Evolutionary conservation across 2,329 filamentous ascomycete species (phyloP).

Genomic region (Fusarium camptoceras): DNA sequence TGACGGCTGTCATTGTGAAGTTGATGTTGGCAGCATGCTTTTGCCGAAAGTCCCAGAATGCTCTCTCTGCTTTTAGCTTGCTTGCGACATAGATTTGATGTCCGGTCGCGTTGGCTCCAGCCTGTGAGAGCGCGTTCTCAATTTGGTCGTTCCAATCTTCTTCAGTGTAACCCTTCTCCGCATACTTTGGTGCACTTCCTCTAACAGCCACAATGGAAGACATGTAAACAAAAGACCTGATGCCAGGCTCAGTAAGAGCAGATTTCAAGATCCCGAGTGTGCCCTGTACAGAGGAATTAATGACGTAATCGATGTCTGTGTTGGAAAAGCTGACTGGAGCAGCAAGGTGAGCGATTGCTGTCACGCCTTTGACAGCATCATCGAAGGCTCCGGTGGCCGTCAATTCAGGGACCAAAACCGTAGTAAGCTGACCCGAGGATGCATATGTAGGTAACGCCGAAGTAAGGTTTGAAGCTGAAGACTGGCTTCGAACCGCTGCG

Average conservation of each 20-base stretch:
- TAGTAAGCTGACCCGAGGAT: slow-evolving; percentile 1
- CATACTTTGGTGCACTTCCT: not conserved
- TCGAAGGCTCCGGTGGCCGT: slow-evolving; percentile 1
- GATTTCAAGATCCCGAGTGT: slow-evolving; percentile 8
- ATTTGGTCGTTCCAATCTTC: slow-evolving; percentile 27
- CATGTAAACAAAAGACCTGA: slow-evolving; percentile 16
- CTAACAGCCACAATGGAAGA: slow-evolving; percentile 13
- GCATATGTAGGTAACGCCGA: slow-evolving; percentile 2
- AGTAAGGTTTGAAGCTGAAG: slow-evolving; percentile 9
- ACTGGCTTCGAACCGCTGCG: slow-evolving; percentile 8
- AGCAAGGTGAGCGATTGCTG: slow-evolving; percentile 16
- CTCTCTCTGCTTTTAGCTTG: slow-evolving; percentile 22
- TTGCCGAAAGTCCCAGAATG: slow-evolving; percentile 16
- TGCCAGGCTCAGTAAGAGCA: not conserved
- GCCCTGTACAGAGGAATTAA: slow-evolving; percentile 9
- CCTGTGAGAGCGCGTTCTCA: not conserved
- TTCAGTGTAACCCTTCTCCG: slow-evolving; percentile 4
- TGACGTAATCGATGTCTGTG: slow-evolving; percentile 20
- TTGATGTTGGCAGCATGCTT: not conserved
- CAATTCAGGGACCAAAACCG: not conserved
- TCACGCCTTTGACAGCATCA: not conserved
- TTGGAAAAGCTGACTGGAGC: slow-evolving; percentile 16
- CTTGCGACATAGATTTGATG: slow-evolving; percentile 24
- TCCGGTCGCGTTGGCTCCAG: not conserved
- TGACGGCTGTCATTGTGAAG: slow-evolving; percentile 23